Conservation (phyloP, 768 basidiomycete species). For the Boletus coccyginus region DNA sequence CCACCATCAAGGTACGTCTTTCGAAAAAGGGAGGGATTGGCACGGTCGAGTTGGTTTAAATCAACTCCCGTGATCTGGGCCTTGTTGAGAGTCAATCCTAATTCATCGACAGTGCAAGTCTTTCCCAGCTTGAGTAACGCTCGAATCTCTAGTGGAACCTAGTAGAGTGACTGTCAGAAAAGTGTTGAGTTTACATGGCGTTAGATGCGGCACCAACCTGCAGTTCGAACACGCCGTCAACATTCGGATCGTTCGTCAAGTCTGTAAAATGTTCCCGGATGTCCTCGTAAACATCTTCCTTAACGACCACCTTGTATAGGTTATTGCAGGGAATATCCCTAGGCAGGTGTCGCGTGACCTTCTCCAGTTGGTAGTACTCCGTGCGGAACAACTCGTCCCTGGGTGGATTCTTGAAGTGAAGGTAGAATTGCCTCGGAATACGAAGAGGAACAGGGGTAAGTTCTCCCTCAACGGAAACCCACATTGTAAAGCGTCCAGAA, state of each 20-base stretch:
- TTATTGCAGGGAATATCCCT: constrained; percentile 73
- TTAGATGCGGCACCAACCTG: constrained; percentile 53
- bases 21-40: constrained; percentile 52
- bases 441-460: constrained; percentile 80
- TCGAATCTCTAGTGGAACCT: constrained; percentile 84
- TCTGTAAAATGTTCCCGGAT: constrained; percentile 91
- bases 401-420: constrained; percentile 77
- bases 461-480: constrained; percentile 80
- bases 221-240: constrained; percentile 91
- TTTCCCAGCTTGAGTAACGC: constrained; percentile 83
- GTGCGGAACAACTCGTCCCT: constrained; percentile 63
- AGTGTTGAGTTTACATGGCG: not conserved
- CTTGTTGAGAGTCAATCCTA: constrained; percentile 70
- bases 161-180: not conserved
- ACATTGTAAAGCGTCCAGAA: constrained; percentile 81
- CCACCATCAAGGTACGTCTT: constrained; percentile 76
- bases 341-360: constrained; percentile 76
- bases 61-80: constrained; percentile 85
- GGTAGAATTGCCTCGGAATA: constrained; percentile 89
- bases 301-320: constrained; percentile 79
- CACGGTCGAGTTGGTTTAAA: constrained; percentile 72
- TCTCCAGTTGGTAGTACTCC: constrained; percentile 66
- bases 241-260: constrained; percentile 89
- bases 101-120: constrained; percentile 66
- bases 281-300: constrained; percentile 80